Evolutionary conservation across 192 early-diverging fungal species (phyloP), one percentile per base, ranked within the genome.

Genomic region (Diversispora eburnea): DNA sequence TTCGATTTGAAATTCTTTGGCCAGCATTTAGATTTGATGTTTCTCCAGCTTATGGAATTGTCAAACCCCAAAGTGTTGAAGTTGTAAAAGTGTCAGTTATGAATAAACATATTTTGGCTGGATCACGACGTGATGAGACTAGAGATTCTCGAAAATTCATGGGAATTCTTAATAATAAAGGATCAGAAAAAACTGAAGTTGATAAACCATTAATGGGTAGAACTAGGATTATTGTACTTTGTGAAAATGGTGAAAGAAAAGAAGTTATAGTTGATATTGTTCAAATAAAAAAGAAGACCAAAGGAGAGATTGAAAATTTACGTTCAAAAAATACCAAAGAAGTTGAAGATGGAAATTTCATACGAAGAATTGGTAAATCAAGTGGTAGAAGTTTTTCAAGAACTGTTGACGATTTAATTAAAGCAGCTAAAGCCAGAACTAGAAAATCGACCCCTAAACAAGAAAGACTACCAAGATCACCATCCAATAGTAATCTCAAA

Each of bases 1-100:
- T 73, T 19, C 61, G 61, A 39, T 73, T 64, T 12, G 72, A 73
- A 33, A 73, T 73, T 17, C 72, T 73, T 22, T 73, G 72, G 72
- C 72, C 72, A 1, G 72, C 72, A 42, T 73, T 73, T 20, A 8
- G 72, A 51, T 73, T 73, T 55, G 72, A 73, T 64, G 20, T 73
- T 17, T 22, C 60, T 6, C 72, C 72, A 5, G 72, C 72, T 42
- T 73, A 73, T 17, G 72, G 72, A 3, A 52, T 62, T 43, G 49
- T 73, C 54, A 59, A 64, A 54, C 42, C 72, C 43, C 54, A 73
- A 15, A 15, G 72, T 6, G 62, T 64, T 41, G 64, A 47, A 5
- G 13, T 64, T 12, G 62, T 73, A 20, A 73, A 73, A 22, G 19
- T 73, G 41, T 73, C 72, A 8, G 72, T 73, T 52, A 46, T 73